phyloP scores from a whole-genome alignment of 495 filamentous ascomycete genomes.

The Neurospora tetrasperma region DNA sequence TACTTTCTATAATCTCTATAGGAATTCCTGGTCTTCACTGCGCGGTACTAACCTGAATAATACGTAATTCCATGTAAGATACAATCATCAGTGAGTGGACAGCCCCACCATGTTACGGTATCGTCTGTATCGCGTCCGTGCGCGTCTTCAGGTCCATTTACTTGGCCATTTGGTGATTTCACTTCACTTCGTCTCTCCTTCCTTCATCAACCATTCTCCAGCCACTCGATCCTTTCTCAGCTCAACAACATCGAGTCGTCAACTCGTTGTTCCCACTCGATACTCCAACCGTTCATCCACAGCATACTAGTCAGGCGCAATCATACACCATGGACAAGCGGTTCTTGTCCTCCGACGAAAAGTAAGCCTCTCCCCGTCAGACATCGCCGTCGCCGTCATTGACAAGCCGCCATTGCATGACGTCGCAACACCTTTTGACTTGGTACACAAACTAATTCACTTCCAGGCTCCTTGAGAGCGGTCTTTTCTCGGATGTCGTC shows the following conservation, averaged over 20 bases:
- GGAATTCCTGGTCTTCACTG: no score
- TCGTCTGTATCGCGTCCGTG: not conserved
- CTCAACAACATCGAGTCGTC: not conserved
- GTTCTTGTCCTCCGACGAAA: conserved; percentile 10
- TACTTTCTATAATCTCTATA: no score
- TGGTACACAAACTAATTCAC: not conserved
- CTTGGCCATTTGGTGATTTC: not conserved
- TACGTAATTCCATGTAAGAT: not conserved
- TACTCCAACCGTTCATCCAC: not conserved
- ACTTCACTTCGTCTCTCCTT: not conserved
- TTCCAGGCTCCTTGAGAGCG: conserved; percentile 14
- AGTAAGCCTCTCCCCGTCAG: not conserved
- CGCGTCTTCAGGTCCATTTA: not conserved
- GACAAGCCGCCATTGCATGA: no score
- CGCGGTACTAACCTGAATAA: not conserved
- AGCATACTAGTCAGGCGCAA: not conserved
- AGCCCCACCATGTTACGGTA: not conserved
- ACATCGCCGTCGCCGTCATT: not conserved
- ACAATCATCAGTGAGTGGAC: not conserved
- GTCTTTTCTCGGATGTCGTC: conserved; percentile 18
- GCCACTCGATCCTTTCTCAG: not conserved
- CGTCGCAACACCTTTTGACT: no score
- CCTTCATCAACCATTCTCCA: not conserved
- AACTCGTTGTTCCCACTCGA: not conserved
- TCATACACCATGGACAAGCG: conserved; percentile 6